Evolutionary conservation across 2,329 filamentous ascomycete genomes (phyloP), one percentile per base, ranked within the genome.

Genomic region (Huntiella moniliformis): DNA sequence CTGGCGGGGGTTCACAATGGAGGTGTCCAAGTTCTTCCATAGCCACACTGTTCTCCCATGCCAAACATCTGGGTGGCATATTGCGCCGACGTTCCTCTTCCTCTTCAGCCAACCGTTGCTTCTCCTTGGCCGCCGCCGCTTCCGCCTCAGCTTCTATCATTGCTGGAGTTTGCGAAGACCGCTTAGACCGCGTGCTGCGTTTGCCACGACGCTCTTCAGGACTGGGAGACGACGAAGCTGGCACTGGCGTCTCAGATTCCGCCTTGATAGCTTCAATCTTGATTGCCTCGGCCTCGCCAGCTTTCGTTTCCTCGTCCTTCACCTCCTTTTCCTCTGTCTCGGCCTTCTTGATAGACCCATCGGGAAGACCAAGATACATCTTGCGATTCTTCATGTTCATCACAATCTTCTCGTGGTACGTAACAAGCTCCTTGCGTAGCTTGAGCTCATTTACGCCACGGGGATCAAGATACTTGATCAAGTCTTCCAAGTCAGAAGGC

Each of bases 381-480:
- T 75, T 75, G 51, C 92, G 79, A 56, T 78, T 79, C 54, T 78
- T 68, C 87, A 95, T 95, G 56, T 86, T 77, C 51, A 72, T 70
- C 17, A 71, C 65, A 51, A 95, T 93, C 55, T 76, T 74, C 36
- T 87, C 78, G 43, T 77, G 78, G 64, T 80, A 93, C 15, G 69
- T 63, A 43, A 79, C 66, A 3, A 98, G 70, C 59, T 96, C 88
- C 61, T 95, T 96, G 50, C 81, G 76, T 42, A 98, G 68, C 57
- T 85, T 87, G 51, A 81, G 65, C 62, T 98, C 91, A 52, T 93
- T 86, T 52, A 80, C 70, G 1, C 91, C 91, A 12, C 84, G 80
- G 10, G 79, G 73, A 56, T 98, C 88, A 4, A 98, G 71, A 87
- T 91, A 98, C 44, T 73, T 72, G 51, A 96, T 75, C 13, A 98